Evolutionary conservation across 208 protist species (phyloP), one percentile per base, ranked within the genome.

Genomic region (Crithidia mellificae): DNA sequence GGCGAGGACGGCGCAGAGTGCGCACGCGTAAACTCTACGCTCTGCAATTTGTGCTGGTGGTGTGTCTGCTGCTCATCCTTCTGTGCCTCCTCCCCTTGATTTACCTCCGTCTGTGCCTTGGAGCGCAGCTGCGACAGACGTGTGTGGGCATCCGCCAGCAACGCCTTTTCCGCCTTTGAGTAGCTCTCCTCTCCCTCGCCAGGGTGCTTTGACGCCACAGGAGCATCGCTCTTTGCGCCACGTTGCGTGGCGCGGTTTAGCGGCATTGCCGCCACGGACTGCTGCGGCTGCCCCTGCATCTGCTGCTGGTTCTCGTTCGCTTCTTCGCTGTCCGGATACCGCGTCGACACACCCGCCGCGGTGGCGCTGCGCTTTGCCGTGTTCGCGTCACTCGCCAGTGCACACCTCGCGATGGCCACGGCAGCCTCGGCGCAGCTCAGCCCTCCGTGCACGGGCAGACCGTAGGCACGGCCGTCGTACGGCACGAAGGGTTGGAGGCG

Each of bases 381-480:
- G 39, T 12, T 9, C 50, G 62, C 8, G 6, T 58, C 64, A 5
- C 43, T 12, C 8, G 27, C 43, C 15, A 51, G 30, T 0, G 53
- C 32, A 9, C 41, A 62, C 53, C 36, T 29, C 8, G 52, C 24
- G 41, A 50, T 70, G 15, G 53, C 34, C 20, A 52, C 39, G 14
- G 57, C 44, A 6, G 36, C 53, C 0, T 70, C 63, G 15, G 62
- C 36, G 39, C 58, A 57, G 39, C 62, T 76, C 17, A 55, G 38
- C 0, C n/a, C 30, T 17, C 24, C 8, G 54, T 25, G 32, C 15
- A 29, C 11, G 2, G 67, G 73, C 36, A 90, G 63, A 38, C 78
- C 79, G 51, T 90, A 90, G 12, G 81, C 81, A 25, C 68, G 74
- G 25, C 85, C 85, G 39, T 82, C 72, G 25, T 83, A 77, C 20